Base-by-base conservation (phyloP, 1,139 yeast species). In the Suhomyces bokatorum region DNA sequence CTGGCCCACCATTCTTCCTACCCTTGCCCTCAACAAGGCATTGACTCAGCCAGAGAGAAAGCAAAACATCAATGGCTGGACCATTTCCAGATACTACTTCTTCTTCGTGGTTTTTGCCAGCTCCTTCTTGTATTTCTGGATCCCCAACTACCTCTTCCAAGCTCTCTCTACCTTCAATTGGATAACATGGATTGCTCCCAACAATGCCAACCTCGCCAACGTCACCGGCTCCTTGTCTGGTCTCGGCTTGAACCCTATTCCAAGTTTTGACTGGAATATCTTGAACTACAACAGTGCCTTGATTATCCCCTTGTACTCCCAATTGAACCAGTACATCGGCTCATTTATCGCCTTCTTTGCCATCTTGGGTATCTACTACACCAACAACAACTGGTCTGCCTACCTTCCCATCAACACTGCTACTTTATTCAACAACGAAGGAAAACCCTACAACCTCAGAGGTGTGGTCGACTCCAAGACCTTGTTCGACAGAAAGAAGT, bases 141-240 rank as follows among this genome's bases (percentile, higher is more conserved):
- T 69, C 35, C 73, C 74, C 11, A 57, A 64, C 36, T 69, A 62
- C 46, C 49, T 69, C 22, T 66, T 68, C 53, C 50, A 53, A 15
- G 70, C 70, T 1, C 52, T 69, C 9, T 66, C 71, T 2, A 53
- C 56, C 2, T 67, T 69, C 49, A 67, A 67, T 48, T 69, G 74
- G 73, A 59, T 69, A 49, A 65, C 70, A 7, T 69, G 74, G 75
- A 63, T 69, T 37, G 50, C 51, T 7, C 73, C 73, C 27, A 47
- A 55, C 22, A 65, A 65, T 32, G 52, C 77, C 51, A 72, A 74
- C 45, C 60, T 83, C 39, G 84, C 81, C 9, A 66, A 69, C 9
- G 66, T 83, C 33, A 78, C 83, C 2, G 89, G 88, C 3, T 59
- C 73, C 3, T 53, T 57, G 11, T 45, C 56, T 17, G 87, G 87